A percentile compares a stretch with the other conserved stretches of the same genome.
Conservation (phyloP, 1,284 basidiomycete species). For the Blastosporella zonata region DNA sequence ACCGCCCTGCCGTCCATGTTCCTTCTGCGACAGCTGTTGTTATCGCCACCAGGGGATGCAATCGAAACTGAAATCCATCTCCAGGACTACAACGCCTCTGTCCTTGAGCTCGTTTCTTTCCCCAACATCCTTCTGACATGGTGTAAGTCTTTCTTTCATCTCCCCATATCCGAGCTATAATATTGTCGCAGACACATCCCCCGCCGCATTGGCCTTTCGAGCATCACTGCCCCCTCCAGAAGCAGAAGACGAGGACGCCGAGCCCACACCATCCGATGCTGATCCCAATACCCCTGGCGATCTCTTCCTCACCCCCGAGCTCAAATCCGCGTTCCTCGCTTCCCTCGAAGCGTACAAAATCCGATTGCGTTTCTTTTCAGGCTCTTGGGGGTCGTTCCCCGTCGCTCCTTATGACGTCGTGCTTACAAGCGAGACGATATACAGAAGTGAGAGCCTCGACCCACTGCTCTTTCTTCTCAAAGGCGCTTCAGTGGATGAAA, state of each 20-base stretch:
- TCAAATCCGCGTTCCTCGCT: conserved; percentile 62
- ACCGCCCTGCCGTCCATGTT: conserved; percentile 84
- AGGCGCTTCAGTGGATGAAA: conserved; percentile 23
- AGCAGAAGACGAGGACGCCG: conserved; percentile 25
- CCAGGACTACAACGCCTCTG: conserved; percentile 91
- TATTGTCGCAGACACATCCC: conserved; percentile 43
- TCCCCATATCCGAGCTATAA: background rate
- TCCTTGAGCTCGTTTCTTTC: conserved; percentile 80
- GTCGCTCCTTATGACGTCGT: conserved; percentile 62
- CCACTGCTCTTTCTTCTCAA: conserved; percentile 60
- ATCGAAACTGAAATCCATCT: conserved; percentile 65
- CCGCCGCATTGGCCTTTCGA: conserved; percentile 43
- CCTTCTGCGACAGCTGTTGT: conserved; percentile 64
- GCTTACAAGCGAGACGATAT: conserved; percentile 93
- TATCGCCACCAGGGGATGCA: conserved; percentile 20
- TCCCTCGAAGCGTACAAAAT: conserved; percentile 57
- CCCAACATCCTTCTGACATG: conserved; percentile 88
- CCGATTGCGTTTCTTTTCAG: conserved; percentile 74
- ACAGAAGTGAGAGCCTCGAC: conserved; percentile 66
- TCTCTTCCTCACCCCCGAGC: conserved; percentile 58
- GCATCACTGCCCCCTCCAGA: conserved; percentile 8
- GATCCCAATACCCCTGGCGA: conserved; percentile 39
- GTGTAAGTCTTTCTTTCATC: conserved; percentile 52
- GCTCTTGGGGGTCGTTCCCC: conserved; percentile 72
- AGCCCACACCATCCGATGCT: conserved; percentile 14